A percentile compares a stretch with the other conserved stretches of the same genome.
phyloP scores from a whole-genome alignment of 805 yeast species.

The Metschnikowia santaceciliae region DNA sequence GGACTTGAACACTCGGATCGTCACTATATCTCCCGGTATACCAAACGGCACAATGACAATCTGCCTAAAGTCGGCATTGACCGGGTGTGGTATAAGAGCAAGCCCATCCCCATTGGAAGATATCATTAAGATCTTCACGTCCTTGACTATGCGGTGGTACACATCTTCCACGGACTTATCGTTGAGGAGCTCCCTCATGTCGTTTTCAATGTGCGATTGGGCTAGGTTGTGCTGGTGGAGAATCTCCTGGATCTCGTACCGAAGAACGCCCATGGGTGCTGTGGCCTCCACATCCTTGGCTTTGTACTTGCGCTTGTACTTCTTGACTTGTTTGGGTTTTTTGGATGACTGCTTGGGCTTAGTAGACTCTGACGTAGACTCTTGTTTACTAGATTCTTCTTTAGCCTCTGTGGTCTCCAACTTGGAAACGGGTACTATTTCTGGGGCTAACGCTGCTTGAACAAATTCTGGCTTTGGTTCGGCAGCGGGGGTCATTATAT shows the following conservation, averaged over 20 bases:
- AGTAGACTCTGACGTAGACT: too few relatives aligned
- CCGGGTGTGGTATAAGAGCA: conserved; percentile 64
- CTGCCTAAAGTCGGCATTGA: conserved; percentile 41
- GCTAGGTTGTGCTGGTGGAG: conserved; percentile 40
- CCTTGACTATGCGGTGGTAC: conserved; percentile 56
- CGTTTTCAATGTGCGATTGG: conserved; percentile 48
- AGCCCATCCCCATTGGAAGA: conserved; percentile 88
- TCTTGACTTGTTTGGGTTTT: conserved; percentile 22
- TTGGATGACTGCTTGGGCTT: conserved; percentile 4
- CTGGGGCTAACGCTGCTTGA: too few relatives aligned
- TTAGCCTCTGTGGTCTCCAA: too few relatives aligned
- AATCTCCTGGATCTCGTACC: conserved; percentile 65
- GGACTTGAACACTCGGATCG: conserved; percentile 69
- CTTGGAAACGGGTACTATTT: too few relatives aligned
- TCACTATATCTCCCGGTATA: conserved; percentile 77
- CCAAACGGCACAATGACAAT: conserved; percentile 82
- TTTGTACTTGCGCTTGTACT: conserved; percentile 49
- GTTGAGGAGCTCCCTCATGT: conserved; percentile 62
- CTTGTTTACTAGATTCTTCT: too few relatives aligned
- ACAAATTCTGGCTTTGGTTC: not conserved
- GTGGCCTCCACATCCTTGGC: conserved; percentile 67
- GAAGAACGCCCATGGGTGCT: conserved; percentile 75
- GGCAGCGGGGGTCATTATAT: conserved; percentile 8
- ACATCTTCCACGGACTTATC: conserved; percentile 43
- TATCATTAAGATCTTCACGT: conserved; percentile 55